Conservation (phyloP, 371 early-diverging fungal species). For the Chytridium lagenaria region DNA sequence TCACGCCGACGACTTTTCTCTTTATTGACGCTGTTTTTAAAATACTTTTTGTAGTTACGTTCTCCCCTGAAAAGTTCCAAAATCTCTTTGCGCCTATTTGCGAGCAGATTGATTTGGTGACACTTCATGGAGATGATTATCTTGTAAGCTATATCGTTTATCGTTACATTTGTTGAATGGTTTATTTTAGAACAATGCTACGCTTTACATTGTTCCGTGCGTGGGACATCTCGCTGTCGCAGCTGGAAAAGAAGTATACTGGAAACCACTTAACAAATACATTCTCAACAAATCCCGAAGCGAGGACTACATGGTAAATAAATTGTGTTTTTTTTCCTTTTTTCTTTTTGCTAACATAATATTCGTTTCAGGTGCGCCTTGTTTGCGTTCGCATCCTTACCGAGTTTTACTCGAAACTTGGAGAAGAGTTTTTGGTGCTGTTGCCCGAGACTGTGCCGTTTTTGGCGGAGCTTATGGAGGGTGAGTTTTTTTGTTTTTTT, state of each 20-base stretch:
- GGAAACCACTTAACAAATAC: conserved; percentile 87
- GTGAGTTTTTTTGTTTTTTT: too few relatives aligned
- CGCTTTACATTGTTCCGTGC: conserved; percentile 74
- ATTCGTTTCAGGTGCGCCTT: conserved; percentile 69
- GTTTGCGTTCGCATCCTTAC: conserved; percentile 74
- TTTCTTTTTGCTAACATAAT: too few relatives aligned
- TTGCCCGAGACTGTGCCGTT: conserved; percentile 96
- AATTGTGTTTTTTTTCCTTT: too few relatives aligned
- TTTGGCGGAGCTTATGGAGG: conserved; percentile 95
- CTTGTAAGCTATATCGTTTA: conserved; percentile 34
- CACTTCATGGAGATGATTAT: conserved; percentile 51
- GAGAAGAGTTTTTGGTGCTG: conserved; percentile 89
- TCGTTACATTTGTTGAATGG: not conserved
- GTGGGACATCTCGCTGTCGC: conserved; percentile 84
- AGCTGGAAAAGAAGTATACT: conserved; percentile 76
- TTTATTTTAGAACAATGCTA: conserved; percentile 56
- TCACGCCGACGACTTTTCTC: too few relatives aligned
- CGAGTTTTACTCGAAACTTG: conserved; percentile 82
- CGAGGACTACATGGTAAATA: too few relatives aligned
- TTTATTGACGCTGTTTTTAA: too few relatives aligned
- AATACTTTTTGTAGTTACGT: conserved; percentile 49
- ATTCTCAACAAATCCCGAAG: conserved; percentile 79
- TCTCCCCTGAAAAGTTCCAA: conserved; percentile 76
- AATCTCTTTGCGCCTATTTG: conserved; percentile 73
- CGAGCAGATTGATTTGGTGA: conserved; percentile 67